These are phyloP conservation scores for Massariosphaeria phaeospora DNA, from an alignment of 495 filamentous ascomycete genomes.

Conservation along the genomic window DNA sequence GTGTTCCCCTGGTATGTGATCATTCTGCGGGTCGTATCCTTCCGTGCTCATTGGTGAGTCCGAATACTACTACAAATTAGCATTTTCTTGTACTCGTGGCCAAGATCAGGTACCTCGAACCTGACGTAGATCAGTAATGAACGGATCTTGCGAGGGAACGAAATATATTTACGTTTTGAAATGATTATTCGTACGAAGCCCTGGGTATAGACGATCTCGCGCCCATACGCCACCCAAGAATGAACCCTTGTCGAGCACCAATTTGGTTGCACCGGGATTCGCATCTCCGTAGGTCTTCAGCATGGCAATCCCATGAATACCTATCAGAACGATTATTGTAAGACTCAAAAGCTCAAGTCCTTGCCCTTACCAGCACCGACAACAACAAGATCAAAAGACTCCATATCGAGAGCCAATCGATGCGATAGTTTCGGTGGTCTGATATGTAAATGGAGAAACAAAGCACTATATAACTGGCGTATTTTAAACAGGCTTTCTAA, in stretches of 20 bases:
- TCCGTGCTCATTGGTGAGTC: conserved; percentile 29
- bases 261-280: conserved; percentile 15
- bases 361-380: conserved; percentile 30
- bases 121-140: conserved; percentile 1
- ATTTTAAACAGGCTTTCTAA: no score
- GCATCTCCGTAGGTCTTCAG: conserved; percentile 25
- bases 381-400: conserved; percentile 30
- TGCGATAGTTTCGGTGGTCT: no score
- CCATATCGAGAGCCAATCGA: no score
- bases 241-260: conserved; percentile 24
- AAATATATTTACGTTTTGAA: conserved; percentile 20
- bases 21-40: conserved; percentile 11
- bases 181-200: conserved; percentile 37
- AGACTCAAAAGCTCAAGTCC: not conserved
- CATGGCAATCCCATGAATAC: conserved; percentile 23
- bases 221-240: conserved; percentile 29
- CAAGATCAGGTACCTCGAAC: conserved; percentile 9
- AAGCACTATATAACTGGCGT: no score
- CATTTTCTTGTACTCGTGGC: not conserved
- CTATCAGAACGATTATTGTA: conserved; percentile 2
- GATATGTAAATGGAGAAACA: no score
- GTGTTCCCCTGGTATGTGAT: conserved; percentile 26
- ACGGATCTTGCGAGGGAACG: not conserved
- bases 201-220: conserved; percentile 33
- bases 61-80: conserved; percentile 16